Evolutionary conservation across 1,284 basidiomycete genomes (phyloP), one percentile per base, ranked within the genome.

Genomic region (Sporisorium sorghi): DNA sequence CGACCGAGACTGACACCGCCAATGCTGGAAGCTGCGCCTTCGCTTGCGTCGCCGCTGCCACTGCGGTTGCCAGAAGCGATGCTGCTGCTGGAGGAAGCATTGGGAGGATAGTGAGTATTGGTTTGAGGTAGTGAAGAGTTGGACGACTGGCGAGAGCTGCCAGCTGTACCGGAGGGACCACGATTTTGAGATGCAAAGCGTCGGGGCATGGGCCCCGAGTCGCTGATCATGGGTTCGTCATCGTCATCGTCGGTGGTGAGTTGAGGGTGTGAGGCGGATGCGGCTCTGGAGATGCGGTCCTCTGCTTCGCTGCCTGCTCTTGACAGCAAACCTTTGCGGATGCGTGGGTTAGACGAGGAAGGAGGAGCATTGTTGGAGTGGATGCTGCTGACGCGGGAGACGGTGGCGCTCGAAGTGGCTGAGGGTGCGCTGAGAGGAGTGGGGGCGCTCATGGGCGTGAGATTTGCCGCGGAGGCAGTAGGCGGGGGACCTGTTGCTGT

Each of bases 161-260:
- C 60, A 0, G 53, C 28, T 0, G 53, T 6, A 2, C 32, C 55
- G 8, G 52, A 21, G 2, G 59, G 53, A 33, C 49, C 56, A 5
- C 56, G 69, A 12, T 59, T 57, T 26, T 73, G 70, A 23, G 70
- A 58, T 5, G 75, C 67, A 37, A 78, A 78, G 23, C 76, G 64
- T 14, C 70, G 58, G 3, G 76, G 76, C 60, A 76, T 69, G n/a
- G 71, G 66, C 2, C 66, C 76, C 7, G 76, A 76, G 40, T 76
- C 76, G 46, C 66, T 76, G 61, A 73, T 69, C 46, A 76, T 62
- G 33, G 51, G 52, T 8, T 65, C 64, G n/a, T 71, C 66, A 8
- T 78, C 73, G n/a, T 76, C 73, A 11, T 76, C 73, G 46, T 77
- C 75, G 17, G 73, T 73, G 10, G 69, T 69, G 50, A 72, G 54